A percentile compares a stretch with the other conserved stretches of the same genome.
phyloP scores from a whole-genome alignment of 1,284 basidiomycete species.

The Coniophora puteana region DNA sequence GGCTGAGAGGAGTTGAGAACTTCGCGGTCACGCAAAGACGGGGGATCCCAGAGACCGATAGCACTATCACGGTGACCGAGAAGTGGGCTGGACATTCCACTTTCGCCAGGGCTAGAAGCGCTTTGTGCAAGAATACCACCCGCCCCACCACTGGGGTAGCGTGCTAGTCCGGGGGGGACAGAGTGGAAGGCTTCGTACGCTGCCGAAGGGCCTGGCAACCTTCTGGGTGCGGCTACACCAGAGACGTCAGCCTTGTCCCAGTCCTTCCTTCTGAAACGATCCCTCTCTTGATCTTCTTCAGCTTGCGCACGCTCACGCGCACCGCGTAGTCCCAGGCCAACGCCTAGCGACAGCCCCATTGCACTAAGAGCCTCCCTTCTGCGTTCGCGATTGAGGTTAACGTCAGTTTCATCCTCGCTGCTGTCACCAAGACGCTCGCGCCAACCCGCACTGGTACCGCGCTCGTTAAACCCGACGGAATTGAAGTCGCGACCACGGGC shows the following conservation, averaged over 20 bases:
- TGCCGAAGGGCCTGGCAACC: conserved; percentile 40
- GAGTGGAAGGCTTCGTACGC: conserved; percentile 78
- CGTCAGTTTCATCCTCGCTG: conserved; percentile 32
- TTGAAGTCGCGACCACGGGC: conserved; percentile 46
- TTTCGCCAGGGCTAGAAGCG: conserved; percentile 13
- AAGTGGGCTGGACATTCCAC: conserved; percentile 17
- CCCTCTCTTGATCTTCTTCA: conserved; percentile 60
- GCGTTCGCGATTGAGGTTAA: conserved; percentile 35
- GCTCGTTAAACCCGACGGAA: conserved; percentile 43
- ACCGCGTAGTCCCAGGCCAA: conserved; percentile 40
- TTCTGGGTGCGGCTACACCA: conserved; percentile 31
- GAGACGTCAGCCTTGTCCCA: conserved; percentile 21
- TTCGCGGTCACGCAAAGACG: conserved; percentile 29
- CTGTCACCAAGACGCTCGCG: conserved; percentile 30
- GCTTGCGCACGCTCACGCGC: conserved; percentile 55
- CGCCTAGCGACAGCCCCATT: conserved; percentile 35
- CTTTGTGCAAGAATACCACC: conserved; percentile 18
- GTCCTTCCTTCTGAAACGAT: conserved; percentile 53
- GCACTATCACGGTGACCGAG: conserved; percentile 8
- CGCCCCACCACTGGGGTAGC: neutral
- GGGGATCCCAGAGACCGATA: conserved; percentile 29
- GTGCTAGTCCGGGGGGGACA: conserved; percentile 34
- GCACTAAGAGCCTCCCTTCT: conserved; percentile 33
- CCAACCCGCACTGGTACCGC: conserved; percentile 32
- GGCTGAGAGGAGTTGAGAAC: conserved; percentile 12